These are phyloP conservation scores for Rhizophagus sp. DNA, from an alignment of 192 early-diverging fungal genomes.

Conservation along the genomic window DNA sequence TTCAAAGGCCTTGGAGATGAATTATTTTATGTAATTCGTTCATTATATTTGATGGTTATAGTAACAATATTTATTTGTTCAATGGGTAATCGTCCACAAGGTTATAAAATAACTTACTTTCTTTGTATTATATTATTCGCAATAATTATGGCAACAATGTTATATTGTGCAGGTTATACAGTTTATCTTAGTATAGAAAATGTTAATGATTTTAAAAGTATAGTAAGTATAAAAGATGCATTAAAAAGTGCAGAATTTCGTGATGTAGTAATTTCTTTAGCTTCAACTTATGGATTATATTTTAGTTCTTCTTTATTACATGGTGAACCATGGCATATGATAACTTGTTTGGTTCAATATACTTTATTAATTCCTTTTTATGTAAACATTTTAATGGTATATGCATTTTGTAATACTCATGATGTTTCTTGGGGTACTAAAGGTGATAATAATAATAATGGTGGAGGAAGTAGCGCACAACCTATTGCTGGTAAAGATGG, in stretches of 20 bases:
- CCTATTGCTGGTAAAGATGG: slow-evolving; percentile 70
- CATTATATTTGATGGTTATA: slow-evolving; percentile 78
- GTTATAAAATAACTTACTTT: slow-evolving; percentile 73
- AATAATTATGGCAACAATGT: slow-evolving; percentile 79
- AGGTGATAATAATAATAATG: slow-evolving; percentile 70
- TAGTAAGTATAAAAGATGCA: slow-evolving; percentile 36
- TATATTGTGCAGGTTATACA: slow-evolving; percentile 72
- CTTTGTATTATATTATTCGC: slow-evolving; percentile 75
- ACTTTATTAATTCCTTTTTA: slow-evolving; percentile 84
- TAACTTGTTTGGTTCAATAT: slow-evolving; percentile 89
- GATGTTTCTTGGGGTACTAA: slow-evolving; percentile 97
- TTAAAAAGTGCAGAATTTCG: slow-evolving; percentile 55
- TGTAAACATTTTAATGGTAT: slow-evolving; percentile 91
- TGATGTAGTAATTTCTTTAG: slow-evolving; percentile 79
- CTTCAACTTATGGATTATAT: slow-evolving; percentile 83
- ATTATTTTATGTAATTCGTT: slow-evolving; percentile 68
- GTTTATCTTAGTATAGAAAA: slow-evolving; percentile 49
- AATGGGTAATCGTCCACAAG: slow-evolving; percentile 92
- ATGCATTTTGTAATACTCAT: slow-evolving; percentile 93
- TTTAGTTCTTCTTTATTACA: slow-evolving; percentile 75
- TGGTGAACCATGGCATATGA: slow-evolving; percentile 90
- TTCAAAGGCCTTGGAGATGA: slow-evolving; percentile 61
- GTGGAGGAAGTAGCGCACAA: slow-evolving; percentile 70
- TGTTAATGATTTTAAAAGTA: slow-evolving; percentile 38
- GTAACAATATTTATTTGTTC: slow-evolving; percentile 81